Evolutionary conservation across 371 early-diverging fungal genomes (phyloP).

Genomic region (Actinomucor elegans): DNA sequence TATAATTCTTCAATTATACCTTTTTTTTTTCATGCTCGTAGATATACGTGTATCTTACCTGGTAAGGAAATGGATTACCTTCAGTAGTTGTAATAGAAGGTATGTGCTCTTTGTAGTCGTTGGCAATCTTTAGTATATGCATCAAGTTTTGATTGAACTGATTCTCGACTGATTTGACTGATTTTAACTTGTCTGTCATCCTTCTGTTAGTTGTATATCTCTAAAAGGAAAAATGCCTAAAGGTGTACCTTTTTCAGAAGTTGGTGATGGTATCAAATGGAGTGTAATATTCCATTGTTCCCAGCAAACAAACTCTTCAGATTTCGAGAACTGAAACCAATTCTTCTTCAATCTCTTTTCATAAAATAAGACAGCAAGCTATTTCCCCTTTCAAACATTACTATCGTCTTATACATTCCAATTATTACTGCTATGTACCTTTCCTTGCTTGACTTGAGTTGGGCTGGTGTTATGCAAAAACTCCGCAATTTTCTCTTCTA

Average conservation of each 20-base stretch:
- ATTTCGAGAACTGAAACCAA: constrained; percentile 72
- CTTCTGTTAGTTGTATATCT: neutral
- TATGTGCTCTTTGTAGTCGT: constrained; percentile 86
- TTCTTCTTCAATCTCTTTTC: constrained; percentile 79
- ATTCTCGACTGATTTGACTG: constrained; percentile 41
- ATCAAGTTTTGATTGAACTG: constrained; percentile 52
- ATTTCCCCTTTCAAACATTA: neutral
- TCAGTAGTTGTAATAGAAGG: constrained; percentile 84
- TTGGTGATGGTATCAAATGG: constrained; percentile 46
- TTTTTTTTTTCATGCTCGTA: neutral
- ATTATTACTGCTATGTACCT: constrained; percentile 31
- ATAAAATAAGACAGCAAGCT: constrained; percentile 70
- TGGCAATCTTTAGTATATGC: constrained; percentile 69
- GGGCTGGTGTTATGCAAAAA: constrained; percentile 37
- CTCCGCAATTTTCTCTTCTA: constrained; percentile 41
- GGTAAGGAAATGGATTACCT: constrained; percentile 86
- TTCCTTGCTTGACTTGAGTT: constrained; percentile 29
- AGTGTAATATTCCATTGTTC: constrained; percentile 84
- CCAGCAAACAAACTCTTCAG: constrained; percentile 87
- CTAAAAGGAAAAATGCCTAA: neutral
- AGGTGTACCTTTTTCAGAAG: constrained; percentile 68
- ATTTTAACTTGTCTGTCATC: constrained; percentile 34
- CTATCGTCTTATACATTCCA: neutral
- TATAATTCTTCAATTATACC: neutral
- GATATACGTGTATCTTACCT: constrained; percentile 43